Conservation (phyloP, 345 rosid species). For the Carallia brachiata region DNA sequence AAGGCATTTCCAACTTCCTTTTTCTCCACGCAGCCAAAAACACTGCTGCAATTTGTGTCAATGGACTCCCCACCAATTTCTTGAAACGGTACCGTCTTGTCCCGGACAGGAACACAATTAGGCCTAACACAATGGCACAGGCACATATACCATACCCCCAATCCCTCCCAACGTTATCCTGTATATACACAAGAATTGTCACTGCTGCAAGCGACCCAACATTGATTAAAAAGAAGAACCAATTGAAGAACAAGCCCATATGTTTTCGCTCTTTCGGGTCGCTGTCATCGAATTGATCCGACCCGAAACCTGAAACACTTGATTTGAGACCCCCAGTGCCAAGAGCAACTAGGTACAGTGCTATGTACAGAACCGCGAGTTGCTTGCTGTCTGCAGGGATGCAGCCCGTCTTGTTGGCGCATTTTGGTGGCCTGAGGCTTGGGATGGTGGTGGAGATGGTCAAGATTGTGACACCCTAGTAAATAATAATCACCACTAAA, state of each 20-base stretch:
- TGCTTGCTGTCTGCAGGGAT: slow-evolving; percentile 57
- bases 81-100: slow-evolving; percentile 81
- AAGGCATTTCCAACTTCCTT: slow-evolving; percentile 51
- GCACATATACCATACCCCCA: slow-evolving; percentile 95
- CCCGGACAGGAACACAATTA: slow-evolving; percentile 62
- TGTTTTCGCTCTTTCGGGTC: slow-evolving; percentile 56
- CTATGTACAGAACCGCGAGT: slow-evolving; percentile 62
- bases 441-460: slow-evolving; percentile 85
- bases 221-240: slow-evolving; percentile 93
- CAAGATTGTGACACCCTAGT: slow-evolving; percentile 74
- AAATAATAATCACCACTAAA: background rate
- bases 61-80: slow-evolving; percentile 84
- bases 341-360: slow-evolving; percentile 76
- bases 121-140: slow-evolving; percentile 56
- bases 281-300: slow-evolving; percentile 87
- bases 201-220: slow-evolving; percentile 80
- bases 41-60: slow-evolving; percentile 82
- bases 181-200: slow-evolving; percentile 83
- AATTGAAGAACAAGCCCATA: slow-evolving; percentile 79
- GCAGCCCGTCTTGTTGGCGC: slow-evolving; percentile 46
- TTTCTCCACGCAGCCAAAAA: slow-evolving; percentile 67
- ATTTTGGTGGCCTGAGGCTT: slow-evolving; percentile 75
- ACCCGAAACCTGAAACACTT: slow-evolving; percentile 93
- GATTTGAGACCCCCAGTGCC: slow-evolving; percentile 98
- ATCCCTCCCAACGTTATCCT: slow-evolving; percentile 73